phyloP scores from a whole-genome alignment of 2,329 filamentous ascomycete genomes.

The Hortaea werneckii region DNA sequence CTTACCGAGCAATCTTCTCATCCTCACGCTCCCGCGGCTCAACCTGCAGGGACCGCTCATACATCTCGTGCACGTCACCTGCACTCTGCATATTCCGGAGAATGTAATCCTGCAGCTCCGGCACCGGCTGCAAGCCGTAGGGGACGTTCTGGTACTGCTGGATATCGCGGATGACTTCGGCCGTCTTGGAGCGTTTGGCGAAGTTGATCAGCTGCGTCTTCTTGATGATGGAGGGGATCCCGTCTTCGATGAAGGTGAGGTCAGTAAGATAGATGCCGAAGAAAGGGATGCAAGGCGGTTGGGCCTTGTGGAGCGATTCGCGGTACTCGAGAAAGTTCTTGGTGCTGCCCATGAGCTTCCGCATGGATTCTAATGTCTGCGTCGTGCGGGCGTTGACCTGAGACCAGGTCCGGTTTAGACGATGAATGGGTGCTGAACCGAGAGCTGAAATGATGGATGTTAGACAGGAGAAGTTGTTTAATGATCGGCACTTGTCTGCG shows the following conservation, averaged over 20 bases:
- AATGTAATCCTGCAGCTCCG: conserved; percentile 93
- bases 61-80: conserved; percentile 98
- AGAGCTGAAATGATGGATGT: conserved; percentile 96
- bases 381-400: conserved; percentile 81
- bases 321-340: conserved; percentile 98
- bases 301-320: conserved; percentile 82
- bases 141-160: conserved; percentile 97
- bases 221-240: conserved; percentile 91
- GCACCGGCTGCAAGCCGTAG: conserved; percentile 82
- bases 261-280: conserved; percentile 98
- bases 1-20: conserved; percentile 97
- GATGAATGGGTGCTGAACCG: conserved; percentile 87
- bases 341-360: conserved; percentile 87
- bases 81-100: conserved; percentile 91
- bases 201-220: conserved; percentile 98
- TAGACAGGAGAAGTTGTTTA: conserved; percentile 96
- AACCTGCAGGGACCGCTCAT: conserved; percentile 87
- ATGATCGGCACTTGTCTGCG: conserved; percentile 84
- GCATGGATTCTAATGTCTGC: conserved; percentile 76
- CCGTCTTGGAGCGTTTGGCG: conserved; percentile 93
- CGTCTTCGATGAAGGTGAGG: conserved; percentile 96
- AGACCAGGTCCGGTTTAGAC: conserved; percentile 86
- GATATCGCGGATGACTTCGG: conserved; percentile 95
- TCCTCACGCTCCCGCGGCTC: conserved; percentile 95
- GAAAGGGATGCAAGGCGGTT: conserved; percentile 95